Base-by-base conservation (phyloP, 768 basidiomycete species). In the Asterophora parasitica region DNA sequence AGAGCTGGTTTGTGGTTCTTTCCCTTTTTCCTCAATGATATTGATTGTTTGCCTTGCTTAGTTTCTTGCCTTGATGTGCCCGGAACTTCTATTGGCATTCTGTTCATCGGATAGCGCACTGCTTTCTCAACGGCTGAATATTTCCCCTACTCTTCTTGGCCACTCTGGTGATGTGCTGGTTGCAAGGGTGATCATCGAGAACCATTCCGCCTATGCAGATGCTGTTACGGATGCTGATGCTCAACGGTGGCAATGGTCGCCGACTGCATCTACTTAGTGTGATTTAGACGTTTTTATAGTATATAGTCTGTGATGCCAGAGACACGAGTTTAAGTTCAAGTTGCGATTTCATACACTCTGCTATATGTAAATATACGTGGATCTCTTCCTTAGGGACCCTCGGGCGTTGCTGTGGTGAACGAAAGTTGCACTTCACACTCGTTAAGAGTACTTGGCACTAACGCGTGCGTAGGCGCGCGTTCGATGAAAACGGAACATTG, bases 131-230 rank as follows among this genome's bases (percentile, higher is more conserved):
- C 71, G 73, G 43, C 65, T 86, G 20, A 78, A 76, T 46, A 62
- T 81, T 1, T 75, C 79, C 0, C 54, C 73, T 15, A 50, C 59
- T 37, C 69, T 83, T 5, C 63, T 74, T 33, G 73, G 73, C 17
- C 63, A 70, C 13, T 61, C 70, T 7, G 68, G 63, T 13, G 72
- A 69, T 38, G 62, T 82, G 15, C 58, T 86, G n/a, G 71, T 83
- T 28, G 66, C 76, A 12, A 72, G 74, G 47, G 77, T 85, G 4
- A 63, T 65, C n/a, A 77, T 87, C 38, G 78, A 78, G 53, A 73
- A 85, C 52, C 70, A 74, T 40, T 71, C 72, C n/a, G 78, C 68
- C 1, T 87, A 85, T 64, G 77, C 77, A 19, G 72, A 79, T 40
- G 76, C 76, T 27, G 69, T 74, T 7, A 54, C 63, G 13, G 64